Percentiles rank a stretch among this genome's conserved stretches.
Conservation (phyloP, 2,329 filamentous ascomycete genomes). For the Talaromyces sp. region DNA sequence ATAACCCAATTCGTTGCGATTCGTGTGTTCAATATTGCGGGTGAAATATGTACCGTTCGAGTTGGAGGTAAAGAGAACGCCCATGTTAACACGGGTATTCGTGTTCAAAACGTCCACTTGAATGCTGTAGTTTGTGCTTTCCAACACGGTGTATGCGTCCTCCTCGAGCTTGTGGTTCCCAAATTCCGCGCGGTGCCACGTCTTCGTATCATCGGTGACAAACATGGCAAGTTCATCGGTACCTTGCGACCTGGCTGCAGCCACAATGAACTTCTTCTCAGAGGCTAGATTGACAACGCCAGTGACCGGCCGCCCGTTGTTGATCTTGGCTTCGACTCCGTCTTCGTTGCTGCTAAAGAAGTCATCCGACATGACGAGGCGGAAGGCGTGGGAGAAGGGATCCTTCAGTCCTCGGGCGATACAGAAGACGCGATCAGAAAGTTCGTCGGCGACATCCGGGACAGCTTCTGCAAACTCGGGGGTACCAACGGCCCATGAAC, state of each 20-base stretch:
- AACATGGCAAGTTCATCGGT: slow-evolving; percentile 91
- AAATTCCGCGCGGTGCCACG: slow-evolving; percentile 91
- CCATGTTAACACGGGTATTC: slow-evolving; percentile 61
- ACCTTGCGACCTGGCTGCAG: slow-evolving; percentile 69
- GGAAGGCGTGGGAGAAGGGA: slow-evolving; percentile 65
- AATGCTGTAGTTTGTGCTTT: slow-evolving; percentile 96
- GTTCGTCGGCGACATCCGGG: slow-evolving; percentile 54
- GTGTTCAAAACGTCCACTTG: slow-evolving; percentile 87
- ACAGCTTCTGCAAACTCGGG: slow-evolving; percentile 53
- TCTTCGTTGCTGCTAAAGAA: slow-evolving; percentile 62
- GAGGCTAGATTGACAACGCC: slow-evolving; percentile 76
- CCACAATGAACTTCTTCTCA: slow-evolving; percentile 81
- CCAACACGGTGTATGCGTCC: slow-evolving; percentile 82
- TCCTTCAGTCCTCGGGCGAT: slow-evolving; percentile 69
- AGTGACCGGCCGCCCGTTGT: slow-evolving; percentile 64
- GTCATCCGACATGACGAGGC: slow-evolving; percentile 73
- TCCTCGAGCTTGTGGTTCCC: slow-evolving; percentile 79
- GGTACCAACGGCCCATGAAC: slow-evolving; percentile 80
- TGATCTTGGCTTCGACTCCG: slow-evolving; percentile 66
- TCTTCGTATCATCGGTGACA: slow-evolving; percentile 73
- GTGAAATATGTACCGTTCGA: slow-evolving; percentile 97
- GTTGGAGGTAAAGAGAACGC: slow-evolving; percentile 88
- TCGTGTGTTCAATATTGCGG: slow-evolving; percentile 85
- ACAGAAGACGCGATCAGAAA: slow-evolving; percentile 71
- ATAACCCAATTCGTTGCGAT: slow-evolving; percentile 66